phyloP scores from a whole-genome alignment of 2,329 filamentous ascomycete species.

The Fusarium humuli region DNA sequence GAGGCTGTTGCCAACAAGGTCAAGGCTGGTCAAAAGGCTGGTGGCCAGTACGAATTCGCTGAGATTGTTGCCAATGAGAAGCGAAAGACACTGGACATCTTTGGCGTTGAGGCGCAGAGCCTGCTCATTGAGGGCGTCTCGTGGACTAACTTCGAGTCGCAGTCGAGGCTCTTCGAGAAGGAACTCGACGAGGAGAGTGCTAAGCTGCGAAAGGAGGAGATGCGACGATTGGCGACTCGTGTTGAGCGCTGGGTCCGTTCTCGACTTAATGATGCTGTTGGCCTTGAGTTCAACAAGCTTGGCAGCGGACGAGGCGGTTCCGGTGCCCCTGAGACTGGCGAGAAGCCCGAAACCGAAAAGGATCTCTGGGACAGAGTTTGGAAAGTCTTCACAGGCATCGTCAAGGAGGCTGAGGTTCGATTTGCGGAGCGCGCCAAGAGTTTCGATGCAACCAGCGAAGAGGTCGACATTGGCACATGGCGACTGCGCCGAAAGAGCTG shows the following conservation, averaged over 20 bases:
- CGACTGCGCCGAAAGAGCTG: conserved; percentile 92
- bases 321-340: conserved; percentile 81
- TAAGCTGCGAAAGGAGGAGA: conserved; percentile 91
- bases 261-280: conserved; percentile 85
- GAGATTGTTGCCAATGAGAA: conserved; percentile 91
- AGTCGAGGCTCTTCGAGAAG: conserved; percentile 84
- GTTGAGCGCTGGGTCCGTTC: conserved; percentile 95
- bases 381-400: conserved; percentile 83
- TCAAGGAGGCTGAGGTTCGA: conserved; percentile 84
- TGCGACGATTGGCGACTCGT: conserved; percentile 89
- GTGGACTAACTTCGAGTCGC: conserved; percentile 89
- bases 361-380: conserved; percentile 97
- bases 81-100: conserved; percentile 77
- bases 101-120: conserved; percentile 79
- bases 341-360: conserved; percentile 79
- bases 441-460: conserved; percentile 91
- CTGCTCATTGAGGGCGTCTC: conserved; percentile 81
- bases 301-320: conserved; percentile 87
- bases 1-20: conserved; percentile 89
- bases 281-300: conserved; percentile 95
- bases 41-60: conserved; percentile 91
- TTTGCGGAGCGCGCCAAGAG: conserved; percentile 91
- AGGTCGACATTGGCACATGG: conserved; percentile 94
- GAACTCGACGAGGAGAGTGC: conserved; percentile 90
- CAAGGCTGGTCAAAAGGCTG: conserved; percentile 92